phyloP scores from a whole-genome alignment of 164 flowering plant genomes.

The Litsea cubeba region DNA sequence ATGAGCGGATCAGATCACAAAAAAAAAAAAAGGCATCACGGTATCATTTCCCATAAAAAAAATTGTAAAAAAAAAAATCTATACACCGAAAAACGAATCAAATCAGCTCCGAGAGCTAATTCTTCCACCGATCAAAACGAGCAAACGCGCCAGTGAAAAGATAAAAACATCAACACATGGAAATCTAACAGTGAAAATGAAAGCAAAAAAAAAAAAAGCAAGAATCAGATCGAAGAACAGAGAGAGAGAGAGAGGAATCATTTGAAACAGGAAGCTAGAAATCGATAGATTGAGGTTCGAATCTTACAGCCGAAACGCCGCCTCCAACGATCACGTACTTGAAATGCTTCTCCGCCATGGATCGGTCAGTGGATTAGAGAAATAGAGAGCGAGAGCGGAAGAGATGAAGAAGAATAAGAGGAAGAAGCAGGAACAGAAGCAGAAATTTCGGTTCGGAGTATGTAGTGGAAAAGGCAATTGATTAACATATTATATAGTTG shows the following conservation, averaged over 20 bases:
- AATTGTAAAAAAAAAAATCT: no score
- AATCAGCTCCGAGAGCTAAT: background rate
- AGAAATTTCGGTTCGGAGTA: background rate
- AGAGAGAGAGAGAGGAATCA: background rate
- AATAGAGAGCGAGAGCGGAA: background rate
- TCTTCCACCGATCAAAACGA: background rate
- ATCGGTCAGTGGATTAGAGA: background rate
- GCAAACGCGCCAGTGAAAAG: background rate
- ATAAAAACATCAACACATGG: background rate
- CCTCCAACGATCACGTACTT: conserved; percentile 94
- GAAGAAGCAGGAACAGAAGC: background rate
- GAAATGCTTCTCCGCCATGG: conserved; percentile 78
- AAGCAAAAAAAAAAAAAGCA: no score
- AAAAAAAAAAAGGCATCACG: no score
- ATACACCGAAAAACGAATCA: no score
- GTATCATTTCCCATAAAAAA: no score
- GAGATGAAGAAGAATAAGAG: background rate
- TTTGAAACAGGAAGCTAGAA: background rate
- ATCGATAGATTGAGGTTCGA: background rate
- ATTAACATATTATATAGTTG: background rate
- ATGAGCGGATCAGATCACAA: no score
- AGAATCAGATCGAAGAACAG: background rate
- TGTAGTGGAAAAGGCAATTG: background rate
- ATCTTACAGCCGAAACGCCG: conserved; percentile 83
- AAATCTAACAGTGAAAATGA: no score